Evolutionary conservation across 2,329 filamentous ascomycete genomes (phyloP).

Genomic region (Nemania bipapillata): DNA sequence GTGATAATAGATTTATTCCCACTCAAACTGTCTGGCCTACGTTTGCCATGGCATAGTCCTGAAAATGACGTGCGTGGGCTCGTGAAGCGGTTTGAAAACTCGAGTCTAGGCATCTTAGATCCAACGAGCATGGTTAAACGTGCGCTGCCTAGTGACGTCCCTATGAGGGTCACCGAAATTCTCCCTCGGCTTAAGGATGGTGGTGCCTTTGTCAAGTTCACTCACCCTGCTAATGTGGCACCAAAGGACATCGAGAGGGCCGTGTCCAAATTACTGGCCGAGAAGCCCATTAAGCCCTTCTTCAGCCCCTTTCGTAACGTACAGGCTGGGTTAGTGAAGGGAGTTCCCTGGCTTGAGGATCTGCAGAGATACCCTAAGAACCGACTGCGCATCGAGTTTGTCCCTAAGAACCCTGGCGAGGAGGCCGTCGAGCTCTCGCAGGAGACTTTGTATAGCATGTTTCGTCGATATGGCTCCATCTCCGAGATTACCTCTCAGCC

Average conservation of each 20-base stretch:
- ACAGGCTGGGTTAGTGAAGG: conserved; percentile 77
- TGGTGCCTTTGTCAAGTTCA: conserved; percentile 81
- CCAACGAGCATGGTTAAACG: conserved; percentile 66
- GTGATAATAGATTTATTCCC: conserved; percentile 79
- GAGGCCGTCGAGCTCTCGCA: conserved; percentile 82
- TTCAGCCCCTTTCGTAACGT: conserved; percentile 84
- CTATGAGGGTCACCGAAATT: conserved; percentile 80
- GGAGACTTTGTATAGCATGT: conserved; percentile 86
- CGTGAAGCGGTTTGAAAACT: conserved; percentile 63
- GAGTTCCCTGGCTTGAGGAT: conserved; percentile 94
- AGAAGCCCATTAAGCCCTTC: conserved; percentile 84
- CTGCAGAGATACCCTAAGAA: conserved; percentile 82
- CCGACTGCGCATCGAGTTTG: conserved; percentile 84
- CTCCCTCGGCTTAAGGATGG: conserved; percentile 89
- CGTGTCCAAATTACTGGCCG: conserved; percentile 71
- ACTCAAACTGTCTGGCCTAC: conserved; percentile 69
- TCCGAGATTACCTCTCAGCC: conserved; percentile 84
- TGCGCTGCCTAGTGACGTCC: conserved; percentile 70
- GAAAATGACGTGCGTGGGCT: conserved; percentile 62
- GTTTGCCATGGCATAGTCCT: conserved; percentile 59
- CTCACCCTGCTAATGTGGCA: conserved; percentile 53
- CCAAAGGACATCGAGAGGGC: conserved; percentile 68
- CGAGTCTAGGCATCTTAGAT: conserved; percentile 62
- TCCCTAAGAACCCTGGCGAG: conserved; percentile 75
- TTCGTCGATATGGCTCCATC: conserved; percentile 90